These are phyloP conservation scores for Debaryomycetaceae sp. DNA, from an alignment of 1,139 yeast genomes.

Conservation along the genomic window DNA sequence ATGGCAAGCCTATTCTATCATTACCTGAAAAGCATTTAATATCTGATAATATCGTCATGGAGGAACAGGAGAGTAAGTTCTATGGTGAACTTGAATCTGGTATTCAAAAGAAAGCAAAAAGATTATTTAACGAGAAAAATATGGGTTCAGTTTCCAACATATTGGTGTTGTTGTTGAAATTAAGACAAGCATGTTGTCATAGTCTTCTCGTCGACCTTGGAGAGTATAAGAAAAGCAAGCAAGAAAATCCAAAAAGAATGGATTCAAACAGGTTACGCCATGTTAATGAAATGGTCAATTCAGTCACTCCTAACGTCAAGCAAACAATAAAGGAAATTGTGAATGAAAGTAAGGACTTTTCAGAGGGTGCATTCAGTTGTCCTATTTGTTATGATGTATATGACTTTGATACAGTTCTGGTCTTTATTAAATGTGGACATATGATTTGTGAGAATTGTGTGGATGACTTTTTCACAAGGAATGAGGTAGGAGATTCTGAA, in stretches of 20 bases:
- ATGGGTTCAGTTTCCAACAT: constrained; percentile 53
- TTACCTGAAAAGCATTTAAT: constrained; percentile 64
- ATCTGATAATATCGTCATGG: constrained; percentile 49
- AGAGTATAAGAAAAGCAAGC: background rate
- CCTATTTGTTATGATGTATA: constrained; percentile 65
- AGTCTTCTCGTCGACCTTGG: constrained; percentile 71
- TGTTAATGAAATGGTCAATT: constrained; percentile 3
- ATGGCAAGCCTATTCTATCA: constrained; percentile 72
- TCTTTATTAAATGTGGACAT: constrained; percentile 67
- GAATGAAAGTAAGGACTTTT: constrained; percentile 10
- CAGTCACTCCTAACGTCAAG: constrained; percentile 11
- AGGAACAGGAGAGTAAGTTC: constrained; percentile 47
- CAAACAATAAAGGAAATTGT: constrained; percentile 12
- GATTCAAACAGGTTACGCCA: background rate
- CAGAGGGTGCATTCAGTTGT: constrained; percentile 45
- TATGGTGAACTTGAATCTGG: constrained; percentile 57
- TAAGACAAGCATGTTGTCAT: constrained; percentile 92
- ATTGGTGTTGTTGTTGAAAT: constrained; percentile 68
- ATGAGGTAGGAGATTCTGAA: constrained; percentile 28
- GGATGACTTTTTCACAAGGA: constrained; percentile 46
- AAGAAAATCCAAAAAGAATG: background rate
- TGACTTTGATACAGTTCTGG: constrained; percentile 42
- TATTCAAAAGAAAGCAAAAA: constrained; percentile 55
- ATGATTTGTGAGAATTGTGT: constrained; percentile 62
- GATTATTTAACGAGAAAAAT: constrained; percentile 35